These are phyloP conservation scores for Cnidoscolus chayamansa DNA, from an alignment of 441 rosid species.

Conservation along the genomic window DNA sequence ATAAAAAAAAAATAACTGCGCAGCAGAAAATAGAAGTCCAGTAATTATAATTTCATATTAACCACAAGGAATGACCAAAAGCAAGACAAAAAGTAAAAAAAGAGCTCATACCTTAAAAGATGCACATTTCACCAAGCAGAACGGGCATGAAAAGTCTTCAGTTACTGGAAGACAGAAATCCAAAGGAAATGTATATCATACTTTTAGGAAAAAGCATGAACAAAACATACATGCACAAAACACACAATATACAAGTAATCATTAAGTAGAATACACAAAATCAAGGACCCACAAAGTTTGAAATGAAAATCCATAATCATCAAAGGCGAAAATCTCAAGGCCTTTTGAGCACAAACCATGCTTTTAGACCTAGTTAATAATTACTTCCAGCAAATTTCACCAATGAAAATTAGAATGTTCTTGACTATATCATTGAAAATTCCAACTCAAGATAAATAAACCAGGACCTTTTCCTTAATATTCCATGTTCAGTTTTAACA, in stretches of 20 bases:
- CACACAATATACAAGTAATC: neutral
- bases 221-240: no score
- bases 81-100: slow-evolving; percentile 10
- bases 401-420: neutral
- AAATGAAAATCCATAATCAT: neutral
- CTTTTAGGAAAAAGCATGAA: neutral
- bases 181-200: slow-evolving; percentile 10
- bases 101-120: slow-evolving; percentile 75
- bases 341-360: neutral
- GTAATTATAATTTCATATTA: neutral
- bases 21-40: neutral
- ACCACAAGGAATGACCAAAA: slow-evolving; percentile 9
- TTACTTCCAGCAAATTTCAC: neutral
- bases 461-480: neutral
- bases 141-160: slow-evolving; percentile 97
- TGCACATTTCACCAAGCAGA: slow-evolving; percentile 91
- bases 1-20: neutral
- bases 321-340: slow-evolving; percentile 1
- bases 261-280: slow-evolving; percentile 4
- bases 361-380: neutral
- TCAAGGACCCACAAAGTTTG: neutral
- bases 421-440: neutral
- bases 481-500: neutral
- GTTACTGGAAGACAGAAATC: slow-evolving; percentile 65
- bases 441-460: neutral